Evolutionary conservation across 441 rosid species (phyloP).

Genomic region (Euphorbia celastroides): DNA sequence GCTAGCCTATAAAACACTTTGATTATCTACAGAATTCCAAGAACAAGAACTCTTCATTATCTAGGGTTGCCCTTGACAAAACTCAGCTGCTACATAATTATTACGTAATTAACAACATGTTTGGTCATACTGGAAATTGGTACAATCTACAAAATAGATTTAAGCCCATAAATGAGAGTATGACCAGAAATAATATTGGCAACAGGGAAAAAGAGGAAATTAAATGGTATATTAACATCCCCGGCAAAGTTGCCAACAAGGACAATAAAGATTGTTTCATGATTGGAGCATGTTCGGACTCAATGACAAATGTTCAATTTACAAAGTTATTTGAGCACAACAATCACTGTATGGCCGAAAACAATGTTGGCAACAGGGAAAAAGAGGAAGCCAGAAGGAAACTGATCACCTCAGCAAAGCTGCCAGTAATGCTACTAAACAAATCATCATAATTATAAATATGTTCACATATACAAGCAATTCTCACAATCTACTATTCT

Average conservation of each 20-base stretch:
- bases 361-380: slow-evolving; percentile 62
- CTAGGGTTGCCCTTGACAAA: neutral
- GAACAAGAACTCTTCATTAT: neutral
- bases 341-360: slow-evolving; percentile 20
- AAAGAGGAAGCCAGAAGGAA: slow-evolving; percentile 36
- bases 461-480: slow-evolving; percentile 21
- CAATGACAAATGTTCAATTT: slow-evolving; percentile 13
- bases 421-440: slow-evolving; percentile 20
- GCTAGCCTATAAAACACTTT: neutral
- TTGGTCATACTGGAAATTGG: slow-evolving; percentile 13
- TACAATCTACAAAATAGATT: slow-evolving; percentile 10
- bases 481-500: slow-evolving; percentile 15
- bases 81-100: neutral
- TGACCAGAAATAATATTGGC: slow-evolving; percentile 35
- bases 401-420: slow-evolving; percentile 49
- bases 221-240: slow-evolving; percentile 34
- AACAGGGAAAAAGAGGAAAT: slow-evolving; percentile 63
- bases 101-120: slow-evolving; percentile 16
- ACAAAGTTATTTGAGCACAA: slow-evolving; percentile 20
- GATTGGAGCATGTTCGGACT: neutral
- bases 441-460: neutral
- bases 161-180: slow-evolving; percentile 20
- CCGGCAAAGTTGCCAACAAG: slow-evolving; percentile 43
- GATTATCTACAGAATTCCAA: neutral
- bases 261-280: neutral